phyloP scores from a whole-genome alignment of 2,329 filamentous ascomycete genomes.

The Exophiala sp. region DNA sequence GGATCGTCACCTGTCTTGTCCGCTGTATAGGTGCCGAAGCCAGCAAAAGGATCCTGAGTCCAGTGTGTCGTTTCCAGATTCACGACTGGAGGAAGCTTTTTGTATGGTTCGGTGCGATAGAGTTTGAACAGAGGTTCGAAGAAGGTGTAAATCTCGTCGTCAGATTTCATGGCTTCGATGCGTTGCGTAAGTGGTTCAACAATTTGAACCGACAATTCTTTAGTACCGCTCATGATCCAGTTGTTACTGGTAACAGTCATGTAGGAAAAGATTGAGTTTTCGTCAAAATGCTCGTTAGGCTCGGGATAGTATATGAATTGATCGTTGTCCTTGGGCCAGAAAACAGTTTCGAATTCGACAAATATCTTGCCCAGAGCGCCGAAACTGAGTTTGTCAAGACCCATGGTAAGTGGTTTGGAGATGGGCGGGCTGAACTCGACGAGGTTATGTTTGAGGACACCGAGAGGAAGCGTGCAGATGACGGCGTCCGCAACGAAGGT shows the following conservation, averaged over 20 bases:
- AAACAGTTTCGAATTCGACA: constrained; percentile 43
- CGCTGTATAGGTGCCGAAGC: constrained; percentile 44
- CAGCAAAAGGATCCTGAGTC: constrained; percentile 43
- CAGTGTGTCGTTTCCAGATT: constrained; percentile 44
- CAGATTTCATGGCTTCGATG: constrained; percentile 42
- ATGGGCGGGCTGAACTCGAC: constrained; percentile 40
- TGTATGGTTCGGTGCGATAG: constrained; percentile 44
- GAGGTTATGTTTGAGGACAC: constrained; percentile 39
- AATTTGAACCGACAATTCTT: constrained; percentile 44
- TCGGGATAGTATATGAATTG: constrained; percentile 46
- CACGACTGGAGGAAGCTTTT: constrained; percentile 39
- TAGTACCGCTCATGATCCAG: constrained; percentile 44
- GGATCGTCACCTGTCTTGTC: constrained; percentile 46
- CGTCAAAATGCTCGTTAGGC: constrained; percentile 35
- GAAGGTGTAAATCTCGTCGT: constrained; percentile 39
- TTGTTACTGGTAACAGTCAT: constrained; percentile 44
- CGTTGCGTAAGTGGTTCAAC: constrained; percentile 45
- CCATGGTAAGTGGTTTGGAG: constrained; percentile 36
- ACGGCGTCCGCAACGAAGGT: constrained; percentile 37
- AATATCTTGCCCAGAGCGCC: constrained; percentile 45
- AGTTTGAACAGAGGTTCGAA: constrained; percentile 46
- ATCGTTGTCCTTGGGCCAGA: constrained; percentile 46
- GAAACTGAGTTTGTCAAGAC: constrained; percentile 39
- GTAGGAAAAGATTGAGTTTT: constrained; percentile 42
- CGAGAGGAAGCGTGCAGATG: constrained; percentile 40